Evolutionary conservation across 2,329 filamentous ascomycete species (phyloP).

Genomic region (Alternaria postmessia): DNA sequence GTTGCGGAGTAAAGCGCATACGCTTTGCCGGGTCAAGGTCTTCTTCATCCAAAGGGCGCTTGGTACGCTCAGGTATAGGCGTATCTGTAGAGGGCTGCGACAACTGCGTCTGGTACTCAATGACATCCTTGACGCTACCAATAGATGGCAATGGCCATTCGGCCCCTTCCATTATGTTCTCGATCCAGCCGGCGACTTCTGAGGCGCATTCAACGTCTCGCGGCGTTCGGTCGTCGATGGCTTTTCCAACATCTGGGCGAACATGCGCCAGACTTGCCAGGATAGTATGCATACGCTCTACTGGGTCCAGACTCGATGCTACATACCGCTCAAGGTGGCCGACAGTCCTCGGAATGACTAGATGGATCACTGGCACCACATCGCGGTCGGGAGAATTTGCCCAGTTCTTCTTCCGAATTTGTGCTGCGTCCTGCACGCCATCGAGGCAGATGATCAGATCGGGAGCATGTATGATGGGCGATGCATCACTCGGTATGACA

Average conservation of each 20-base stretch:
- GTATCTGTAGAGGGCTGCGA: slow-evolving; percentile 27
- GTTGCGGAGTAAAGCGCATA: slow-evolving; percentile 46
- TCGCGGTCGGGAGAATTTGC: slow-evolving; percentile 26
- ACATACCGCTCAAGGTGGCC: slow-evolving; percentile 57
- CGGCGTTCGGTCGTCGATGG: slow-evolving; percentile 41
- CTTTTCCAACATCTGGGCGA: slow-evolving; percentile 39
- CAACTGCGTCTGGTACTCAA: slow-evolving; percentile 40
- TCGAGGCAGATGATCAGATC: slow-evolving; percentile 55
- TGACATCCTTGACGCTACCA: slow-evolving; percentile 40
- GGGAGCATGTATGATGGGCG: slow-evolving; percentile 34
- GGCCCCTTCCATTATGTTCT: slow-evolving; percentile 11
- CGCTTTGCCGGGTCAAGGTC: slow-evolving; percentile 42
- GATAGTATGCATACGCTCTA: slow-evolving; percentile 45
- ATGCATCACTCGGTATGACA: slow-evolving; percentile 40
- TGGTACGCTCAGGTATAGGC: slow-evolving; percentile 30
- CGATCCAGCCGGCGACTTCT: slow-evolving; percentile 37
- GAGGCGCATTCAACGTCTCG: slow-evolving; percentile 35
- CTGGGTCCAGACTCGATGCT: slow-evolving; percentile 20
- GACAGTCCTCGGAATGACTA: slow-evolving; percentile 53
- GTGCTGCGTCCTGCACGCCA: slow-evolving; percentile 36
- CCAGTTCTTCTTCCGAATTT: slow-evolving; percentile 39
- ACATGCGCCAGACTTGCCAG: slow-evolving; percentile 49
- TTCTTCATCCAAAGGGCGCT: slow-evolving; percentile 42
- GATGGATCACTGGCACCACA: slow-evolving; percentile 45
- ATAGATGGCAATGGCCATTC: slow-evolving; percentile 44